Evolutionary conservation across 2,329 filamentous ascomycete species (phyloP).

Genomic region (Chaetoscypha palmicola): DNA sequence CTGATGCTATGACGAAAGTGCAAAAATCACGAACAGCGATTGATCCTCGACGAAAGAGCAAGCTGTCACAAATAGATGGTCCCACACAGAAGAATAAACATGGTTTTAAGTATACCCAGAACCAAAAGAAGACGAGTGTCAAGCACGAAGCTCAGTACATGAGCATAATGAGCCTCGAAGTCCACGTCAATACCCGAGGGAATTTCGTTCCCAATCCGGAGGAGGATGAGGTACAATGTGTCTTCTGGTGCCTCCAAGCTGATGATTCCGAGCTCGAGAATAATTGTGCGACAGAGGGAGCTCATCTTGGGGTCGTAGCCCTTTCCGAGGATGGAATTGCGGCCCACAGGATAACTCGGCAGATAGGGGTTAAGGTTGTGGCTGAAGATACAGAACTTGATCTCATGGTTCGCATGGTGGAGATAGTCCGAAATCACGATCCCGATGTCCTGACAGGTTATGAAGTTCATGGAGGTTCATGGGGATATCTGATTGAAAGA

Average conservation of each 20-base stretch:
- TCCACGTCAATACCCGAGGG: conserved; percentile 83
- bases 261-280: conserved; percentile 54
- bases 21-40: conserved; percentile 11
- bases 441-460: conserved; percentile 93
- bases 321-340: conserved; percentile 57
- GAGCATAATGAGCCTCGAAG: conserved; percentile 90
- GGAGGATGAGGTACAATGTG: conserved; percentile 76
- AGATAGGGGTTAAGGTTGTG: conserved; percentile 57
- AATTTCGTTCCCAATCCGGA: conserved; percentile 81
- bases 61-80: conserved; percentile 78
- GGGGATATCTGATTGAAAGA: conserved; percentile 92
- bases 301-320: conserved; percentile 65
- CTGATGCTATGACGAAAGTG: background rate
- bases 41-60: conserved; percentile 23
- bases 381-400: conserved; percentile 77
- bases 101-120: conserved; percentile 81
- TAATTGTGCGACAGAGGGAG: conserved; percentile 40
- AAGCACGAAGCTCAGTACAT: conserved; percentile 87
- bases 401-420: conserved; percentile 75
- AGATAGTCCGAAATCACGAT: conserved; percentile 76
- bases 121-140: conserved; percentile 64
- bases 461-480: conserved; percentile 87
- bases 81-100: conserved; percentile 76
- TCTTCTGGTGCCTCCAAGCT: conserved; percentile 86
- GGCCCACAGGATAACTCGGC: conserved; percentile 53